Base-by-base conservation (phyloP, 2,329 filamentous ascomycete genomes). In the Xylaria multiplex region DNA sequence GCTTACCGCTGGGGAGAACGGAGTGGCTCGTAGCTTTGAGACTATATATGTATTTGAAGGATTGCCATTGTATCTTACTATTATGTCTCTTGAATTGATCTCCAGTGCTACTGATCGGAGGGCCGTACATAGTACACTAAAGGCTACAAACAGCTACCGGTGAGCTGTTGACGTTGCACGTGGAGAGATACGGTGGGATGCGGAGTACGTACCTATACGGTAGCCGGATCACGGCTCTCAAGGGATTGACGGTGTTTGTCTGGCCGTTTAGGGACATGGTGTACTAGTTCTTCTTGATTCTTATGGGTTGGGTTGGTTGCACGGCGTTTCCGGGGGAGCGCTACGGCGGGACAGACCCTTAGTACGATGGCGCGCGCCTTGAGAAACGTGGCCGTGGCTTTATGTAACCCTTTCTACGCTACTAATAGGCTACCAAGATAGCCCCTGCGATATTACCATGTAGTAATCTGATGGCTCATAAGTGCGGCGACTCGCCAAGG, bases 341-440 rank as follows among this genome's bases (percentile, higher is more conserved):
- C 54, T 49, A 56, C 42, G 4, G 45, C 59, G 54, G 58, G 54
- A 66, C 64, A 66, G 37, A 37, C 24, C 19, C 27, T 30, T 50
- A 50, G 14, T 32, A 46, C 37, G 57, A 65, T 64, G 52, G 46
- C 48, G 62, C 48, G 57, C 32, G 58, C 52, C 32, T 35, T 46
- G 59, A 53, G 63, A 60, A 68, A 68, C 66, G 66, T 68, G 66
- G 66, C 64, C 49, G 58, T 53, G 46, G 52, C 42, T 59, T 37
- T 37, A 37, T 42, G 43, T 50, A 30, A 42, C 52, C 46, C 30
- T 32, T 57, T 50, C 46, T 27, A 16, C n/a, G 14, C 35, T 27
- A 35, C 11, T 3, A 35, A 35, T 14, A 40, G 57, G 42, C 56
- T 61, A 50, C 14, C 7, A 55, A 37, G 37, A 27, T 19, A 32